Conservation (phyloP, 2,329 filamentous ascomycete genomes). For the Xenosphaeropsis pyriputrescens region DNA sequence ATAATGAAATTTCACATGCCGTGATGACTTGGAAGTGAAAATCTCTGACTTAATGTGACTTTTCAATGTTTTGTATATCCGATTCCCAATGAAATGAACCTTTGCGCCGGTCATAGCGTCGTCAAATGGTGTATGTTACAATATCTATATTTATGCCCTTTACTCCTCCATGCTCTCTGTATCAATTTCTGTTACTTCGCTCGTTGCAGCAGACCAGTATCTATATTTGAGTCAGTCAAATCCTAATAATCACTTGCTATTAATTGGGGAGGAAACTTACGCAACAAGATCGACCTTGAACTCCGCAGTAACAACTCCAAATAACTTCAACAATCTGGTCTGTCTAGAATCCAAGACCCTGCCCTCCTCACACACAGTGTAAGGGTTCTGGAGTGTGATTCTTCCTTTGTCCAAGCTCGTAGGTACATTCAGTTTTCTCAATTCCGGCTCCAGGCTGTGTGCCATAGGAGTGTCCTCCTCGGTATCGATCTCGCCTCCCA, state of each 20-base stretch:
- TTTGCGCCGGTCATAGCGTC: conserved; percentile 18
- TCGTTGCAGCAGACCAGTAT: conserved; percentile 46
- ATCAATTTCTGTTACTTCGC: conserved; percentile 42
- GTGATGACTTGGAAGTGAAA: too few relatives aligned
- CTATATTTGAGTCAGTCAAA: conserved; percentile 15
- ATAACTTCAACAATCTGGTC: conserved; percentile 86
- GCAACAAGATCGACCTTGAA: conserved; percentile 74
- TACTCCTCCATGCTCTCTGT: conserved; percentile 27
- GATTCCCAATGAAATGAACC: too few relatives aligned
- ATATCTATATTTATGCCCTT: conserved; percentile 7
- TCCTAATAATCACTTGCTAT: conserved; percentile 6
- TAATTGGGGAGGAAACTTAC: conserved; percentile 26
- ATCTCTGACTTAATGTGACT: too few relatives aligned
- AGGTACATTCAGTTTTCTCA: conserved; percentile 80
- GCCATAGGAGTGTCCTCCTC: conserved; percentile 79
- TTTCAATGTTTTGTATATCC: too few relatives aligned
- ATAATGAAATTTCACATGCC: too few relatives aligned
- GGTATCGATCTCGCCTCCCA: conserved; percentile 61
- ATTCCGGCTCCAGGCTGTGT: conserved; percentile 79
- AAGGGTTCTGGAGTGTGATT: conserved; percentile 49
- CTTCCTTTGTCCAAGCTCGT: conserved; percentile 80
- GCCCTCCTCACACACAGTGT: conserved; percentile 63
- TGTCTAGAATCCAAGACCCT: conserved; percentile 80
- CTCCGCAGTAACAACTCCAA: conserved; percentile 79
- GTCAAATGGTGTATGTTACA: conserved; percentile 16